These are phyloP conservation scores for Suhomyces faveliae DNA, from an alignment of 805 yeast genomes.

Conservation along the genomic window DNA sequence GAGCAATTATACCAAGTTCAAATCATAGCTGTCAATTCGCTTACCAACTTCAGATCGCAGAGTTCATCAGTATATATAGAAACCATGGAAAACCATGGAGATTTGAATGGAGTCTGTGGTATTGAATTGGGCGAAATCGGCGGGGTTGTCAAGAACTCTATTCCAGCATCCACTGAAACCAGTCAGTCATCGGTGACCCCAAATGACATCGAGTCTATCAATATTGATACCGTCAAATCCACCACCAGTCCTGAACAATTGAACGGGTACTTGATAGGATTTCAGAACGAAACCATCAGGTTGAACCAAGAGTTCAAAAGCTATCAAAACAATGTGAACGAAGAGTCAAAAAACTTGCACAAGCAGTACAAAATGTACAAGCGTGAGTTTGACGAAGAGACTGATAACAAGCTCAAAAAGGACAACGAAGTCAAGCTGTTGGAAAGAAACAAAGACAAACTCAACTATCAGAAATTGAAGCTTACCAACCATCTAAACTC, in stretches of 20 bases:
- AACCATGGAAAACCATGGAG: slow-evolving; percentile 14
- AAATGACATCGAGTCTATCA: slow-evolving; percentile 6
- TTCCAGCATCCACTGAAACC: background rate
- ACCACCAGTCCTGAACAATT: slow-evolving; percentile 20
- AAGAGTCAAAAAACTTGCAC: slow-evolving; percentile 18
- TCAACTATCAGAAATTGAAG: slow-evolving; percentile 34
- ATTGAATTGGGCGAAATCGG: slow-evolving; percentile 1
- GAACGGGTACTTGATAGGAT: slow-evolving; percentile 23
- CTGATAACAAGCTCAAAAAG: slow-evolving; percentile 26
- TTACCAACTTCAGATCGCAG: slow-evolving; percentile 35
- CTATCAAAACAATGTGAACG: slow-evolving; percentile 10
- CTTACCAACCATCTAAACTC: slow-evolving; percentile 22
- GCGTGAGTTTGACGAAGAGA: slow-evolving; percentile 37
- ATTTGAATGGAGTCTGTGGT: background rate
- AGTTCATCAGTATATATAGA: slow-evolving; percentile 33
- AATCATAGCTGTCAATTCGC: slow-evolving; percentile 35
- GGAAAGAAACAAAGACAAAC: slow-evolving; percentile 30
- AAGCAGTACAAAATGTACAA: slow-evolving; percentile 32
- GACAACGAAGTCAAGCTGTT: slow-evolving; percentile 33
- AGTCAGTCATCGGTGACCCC: background rate
- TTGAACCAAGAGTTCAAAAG: slow-evolving; percentile 19
- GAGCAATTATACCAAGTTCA: slow-evolving; percentile 34
- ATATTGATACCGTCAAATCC: slow-evolving; percentile 14
- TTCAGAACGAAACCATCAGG: slow-evolving; percentile 26
- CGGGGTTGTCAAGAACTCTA: background rate